A percentile compares a stretch with the other conserved stretches of the same genome.
These are phyloP conservation scores for Cyberlindnera subsufficiens DNA, from an alignment of 805 yeast genomes.

Conservation along the genomic window DNA sequence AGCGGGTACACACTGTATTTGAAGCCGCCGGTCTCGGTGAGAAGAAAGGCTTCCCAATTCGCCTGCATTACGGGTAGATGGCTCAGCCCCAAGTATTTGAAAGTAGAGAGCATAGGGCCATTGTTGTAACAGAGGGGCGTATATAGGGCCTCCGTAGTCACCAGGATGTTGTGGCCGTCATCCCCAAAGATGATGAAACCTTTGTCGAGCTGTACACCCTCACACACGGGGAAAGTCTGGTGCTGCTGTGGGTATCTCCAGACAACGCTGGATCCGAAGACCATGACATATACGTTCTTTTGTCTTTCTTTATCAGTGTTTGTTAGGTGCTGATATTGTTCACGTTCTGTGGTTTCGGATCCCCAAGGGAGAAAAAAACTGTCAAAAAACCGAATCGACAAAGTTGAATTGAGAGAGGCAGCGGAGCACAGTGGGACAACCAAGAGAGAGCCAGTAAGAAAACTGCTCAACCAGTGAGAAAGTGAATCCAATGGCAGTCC, in stretches of 20 bases:
- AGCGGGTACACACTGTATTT: constrained; percentile 55
- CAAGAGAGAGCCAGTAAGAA: too few relatives aligned
- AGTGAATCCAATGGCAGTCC: background rate
- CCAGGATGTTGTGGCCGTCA: constrained; percentile 9
- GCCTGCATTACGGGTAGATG: constrained; percentile 37
- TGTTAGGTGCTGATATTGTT: too few relatives aligned
- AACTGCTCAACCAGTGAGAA: too few relatives aligned
- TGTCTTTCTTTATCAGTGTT: background rate
- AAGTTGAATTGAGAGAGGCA: background rate
- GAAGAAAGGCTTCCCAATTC: constrained; percentile 45
- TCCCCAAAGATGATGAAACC: constrained; percentile 28
- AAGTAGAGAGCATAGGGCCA: constrained; percentile 31
- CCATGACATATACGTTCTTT: constrained; percentile 9
- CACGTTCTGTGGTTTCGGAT: background rate
- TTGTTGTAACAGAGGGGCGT: constrained; percentile 28
- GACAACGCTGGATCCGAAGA: constrained; percentile 22
- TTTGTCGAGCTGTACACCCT: constrained; percentile 21
- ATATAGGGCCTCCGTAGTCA: constrained; percentile 21
- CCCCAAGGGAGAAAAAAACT: background rate
- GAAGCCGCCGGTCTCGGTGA: constrained; percentile 37
- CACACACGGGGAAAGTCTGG: constrained; percentile 26
- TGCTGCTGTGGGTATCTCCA: constrained; percentile 29
- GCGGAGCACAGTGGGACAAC: too few relatives aligned
- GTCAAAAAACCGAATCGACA: background rate
- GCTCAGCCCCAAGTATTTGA: constrained; percentile 20